phyloP scores from a whole-genome alignment of 139 green algal species.

The Chlorella sorokiniana region DNA sequence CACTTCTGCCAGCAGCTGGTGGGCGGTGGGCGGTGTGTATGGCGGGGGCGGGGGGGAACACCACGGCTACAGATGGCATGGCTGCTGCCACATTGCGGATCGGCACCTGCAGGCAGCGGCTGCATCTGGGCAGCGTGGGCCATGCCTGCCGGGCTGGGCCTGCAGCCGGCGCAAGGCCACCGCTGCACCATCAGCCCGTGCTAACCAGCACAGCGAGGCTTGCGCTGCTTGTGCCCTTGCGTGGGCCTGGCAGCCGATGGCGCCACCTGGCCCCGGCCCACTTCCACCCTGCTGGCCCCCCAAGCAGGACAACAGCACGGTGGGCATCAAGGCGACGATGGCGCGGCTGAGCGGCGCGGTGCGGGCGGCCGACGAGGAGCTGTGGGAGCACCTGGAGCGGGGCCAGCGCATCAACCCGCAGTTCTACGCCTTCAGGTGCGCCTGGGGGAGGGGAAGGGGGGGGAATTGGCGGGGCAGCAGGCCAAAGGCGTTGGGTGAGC shows the following conservation, averaged over 20 bases:
- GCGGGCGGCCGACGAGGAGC: conserved; percentile 51
- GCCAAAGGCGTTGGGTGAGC: too few species aligned
- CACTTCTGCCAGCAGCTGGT: conserved; percentile 92
- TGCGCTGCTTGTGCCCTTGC: neutral
- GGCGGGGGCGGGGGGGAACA: neutral
- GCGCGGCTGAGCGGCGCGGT: conserved; percentile 70
- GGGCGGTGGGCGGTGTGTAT: neutral
- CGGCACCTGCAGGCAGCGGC: too few species aligned
- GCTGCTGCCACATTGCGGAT: neutral
- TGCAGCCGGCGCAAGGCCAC: too few species aligned
- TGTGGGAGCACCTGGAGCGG: conserved; percentile 65
- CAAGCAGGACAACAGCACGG: conserved; percentile 83
- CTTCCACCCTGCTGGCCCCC: neutral
- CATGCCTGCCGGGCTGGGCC: too few species aligned
- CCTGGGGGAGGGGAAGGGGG: too few species aligned
- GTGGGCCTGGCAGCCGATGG: neutral
- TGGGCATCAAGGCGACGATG: conserved; percentile 87
- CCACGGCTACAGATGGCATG: neutral
- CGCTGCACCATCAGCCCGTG: too few species aligned
- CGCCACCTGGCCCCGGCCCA: neutral
- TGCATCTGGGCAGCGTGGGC: too few species aligned
- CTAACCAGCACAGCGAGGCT: too few species aligned
- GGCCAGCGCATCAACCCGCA: conserved; percentile 57
- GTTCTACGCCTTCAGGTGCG: conserved; percentile 94
- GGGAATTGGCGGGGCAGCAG: too few species aligned